A percentile compares a stretch with the other conserved stretches of the same genome.
Conservation (phyloP, 2,329 filamentous ascomycete species). For the Botrytis elliptica region DNA sequence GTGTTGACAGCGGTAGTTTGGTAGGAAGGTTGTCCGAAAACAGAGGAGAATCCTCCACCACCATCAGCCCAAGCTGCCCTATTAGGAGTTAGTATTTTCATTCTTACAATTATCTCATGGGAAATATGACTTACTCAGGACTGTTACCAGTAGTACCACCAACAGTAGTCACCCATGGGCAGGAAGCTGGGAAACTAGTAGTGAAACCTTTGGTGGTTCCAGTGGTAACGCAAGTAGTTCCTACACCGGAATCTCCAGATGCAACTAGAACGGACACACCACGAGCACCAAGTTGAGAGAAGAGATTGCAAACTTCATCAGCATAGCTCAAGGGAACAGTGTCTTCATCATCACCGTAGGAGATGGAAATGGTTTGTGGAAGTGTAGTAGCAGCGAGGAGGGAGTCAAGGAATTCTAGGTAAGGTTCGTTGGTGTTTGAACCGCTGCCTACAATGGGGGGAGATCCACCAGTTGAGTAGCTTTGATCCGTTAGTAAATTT, state of each 20-base stretch:
- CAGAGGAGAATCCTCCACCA: constrained; percentile 45
- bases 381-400: constrained; percentile 53
- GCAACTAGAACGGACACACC: constrained; percentile 50
- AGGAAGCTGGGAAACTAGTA: constrained; percentile 49
- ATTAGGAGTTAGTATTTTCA: not conserved
- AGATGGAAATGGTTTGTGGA: constrained; percentile 59
- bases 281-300: constrained; percentile 53
- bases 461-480: constrained; percentile 56
- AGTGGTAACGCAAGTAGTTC: constrained; percentile 33
- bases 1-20: constrained; percentile 43
- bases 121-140: constrained; percentile 27
- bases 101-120: not conserved
- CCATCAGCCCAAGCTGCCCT: constrained; percentile 35
- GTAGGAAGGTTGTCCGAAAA: constrained; percentile 45
- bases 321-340: constrained; percentile 55
- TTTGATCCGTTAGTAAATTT: not conserved
- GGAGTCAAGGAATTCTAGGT: constrained; percentile 61
- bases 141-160: constrained; percentile 40
- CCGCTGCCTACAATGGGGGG: constrained; percentile 48
- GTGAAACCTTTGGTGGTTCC: constrained; percentile 46
- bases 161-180: constrained; percentile 52
- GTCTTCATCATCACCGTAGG: constrained; percentile 54
- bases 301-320: constrained; percentile 50
- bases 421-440: constrained; percentile 65
- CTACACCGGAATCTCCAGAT: constrained; percentile 50